phyloP scores from a whole-genome alignment of 805 yeast genomes.

The Candida adriatica region DNA sequence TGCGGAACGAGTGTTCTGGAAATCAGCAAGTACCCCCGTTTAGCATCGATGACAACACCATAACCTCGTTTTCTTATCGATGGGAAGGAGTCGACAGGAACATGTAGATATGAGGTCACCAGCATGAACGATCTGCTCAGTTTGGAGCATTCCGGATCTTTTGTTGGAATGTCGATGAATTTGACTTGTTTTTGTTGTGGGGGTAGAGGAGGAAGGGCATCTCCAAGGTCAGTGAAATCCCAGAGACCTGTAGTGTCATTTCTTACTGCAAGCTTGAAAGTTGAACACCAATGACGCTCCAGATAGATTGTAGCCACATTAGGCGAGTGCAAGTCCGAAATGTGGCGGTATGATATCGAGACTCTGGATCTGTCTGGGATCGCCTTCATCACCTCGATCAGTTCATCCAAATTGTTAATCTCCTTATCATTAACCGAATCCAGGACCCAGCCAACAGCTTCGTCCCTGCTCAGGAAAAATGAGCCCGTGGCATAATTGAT shows the following conservation, averaged over 20 bases:
- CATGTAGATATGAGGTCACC: slow-evolving; percentile 57
- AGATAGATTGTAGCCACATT: slow-evolving; percentile 58
- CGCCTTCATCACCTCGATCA: slow-evolving; percentile 67
- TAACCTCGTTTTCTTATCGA: slow-evolving; percentile 54
- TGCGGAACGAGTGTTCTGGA: slow-evolving; percentile 79
- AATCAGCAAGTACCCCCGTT: slow-evolving; percentile 69
- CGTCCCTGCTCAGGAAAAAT: slow-evolving; percentile 52
- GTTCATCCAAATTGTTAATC: slow-evolving; percentile 67
- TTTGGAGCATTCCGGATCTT: slow-evolving; percentile 42
- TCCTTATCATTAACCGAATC: slow-evolving; percentile 71
- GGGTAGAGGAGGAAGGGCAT: slow-evolving; percentile 50
- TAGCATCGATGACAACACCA: slow-evolving; percentile 79
- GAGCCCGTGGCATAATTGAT: slow-evolving; percentile 74
- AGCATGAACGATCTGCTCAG: slow-evolving; percentile 65
- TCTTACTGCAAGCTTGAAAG: slow-evolving; percentile 64
- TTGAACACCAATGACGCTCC: slow-evolving; percentile 80
- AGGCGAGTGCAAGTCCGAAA: slow-evolving; percentile 74
- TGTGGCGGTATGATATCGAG: slow-evolving; percentile 64
- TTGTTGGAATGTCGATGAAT: slow-evolving; percentile 62
- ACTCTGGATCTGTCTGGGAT: slow-evolving; percentile 76
- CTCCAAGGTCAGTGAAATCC: slow-evolving; percentile 45
- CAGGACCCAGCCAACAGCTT: slow-evolving; percentile 71
- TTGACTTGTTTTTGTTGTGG: slow-evolving; percentile 56
- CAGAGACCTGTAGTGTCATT: slow-evolving; percentile 50
- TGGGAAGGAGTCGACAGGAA: slow-evolving; percentile 71